phyloP scores from a whole-genome alignment of 2,329 filamentous ascomycete genomes.

The Cladophialophora exuberans region DNA sequence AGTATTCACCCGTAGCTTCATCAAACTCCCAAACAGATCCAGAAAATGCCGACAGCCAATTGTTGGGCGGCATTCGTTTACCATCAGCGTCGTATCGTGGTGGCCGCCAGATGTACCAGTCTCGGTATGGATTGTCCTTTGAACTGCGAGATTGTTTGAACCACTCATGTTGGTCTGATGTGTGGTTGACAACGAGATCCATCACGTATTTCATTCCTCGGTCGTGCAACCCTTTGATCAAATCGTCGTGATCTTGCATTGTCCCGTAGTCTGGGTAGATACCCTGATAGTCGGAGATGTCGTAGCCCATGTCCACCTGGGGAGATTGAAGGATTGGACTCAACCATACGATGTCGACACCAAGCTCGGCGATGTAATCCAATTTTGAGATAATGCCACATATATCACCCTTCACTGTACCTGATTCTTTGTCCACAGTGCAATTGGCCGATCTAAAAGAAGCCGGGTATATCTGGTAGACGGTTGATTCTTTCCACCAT shows the following conservation, averaged over 20 bases:
- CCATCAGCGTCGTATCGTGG: constrained; percentile 57
- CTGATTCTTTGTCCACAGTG: constrained; percentile 43
- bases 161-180: constrained; percentile 56
- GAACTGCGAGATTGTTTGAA: constrained; percentile 68
- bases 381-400: constrained; percentile 67
- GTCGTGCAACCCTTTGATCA: constrained; percentile 49
- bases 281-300: constrained; percentile 47
- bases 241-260: constrained; percentile 49
- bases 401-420: constrained; percentile 65
- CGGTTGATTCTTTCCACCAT: constrained; percentile 62
- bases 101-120: constrained; percentile 68
- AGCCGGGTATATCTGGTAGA: constrained; percentile 65
- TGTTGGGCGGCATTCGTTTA: constrained; percentile 70
- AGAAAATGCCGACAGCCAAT: constrained; percentile 60
- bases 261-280: constrained; percentile 54
- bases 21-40: constrained; percentile 61
- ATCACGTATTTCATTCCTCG: constrained; percentile 54
- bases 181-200: constrained; percentile 53
- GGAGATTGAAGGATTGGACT: constrained; percentile 57
- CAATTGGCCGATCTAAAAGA: constrained; percentile 54
- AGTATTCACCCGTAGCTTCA: constrained; percentile 71
- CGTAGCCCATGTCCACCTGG: constrained; percentile 57
- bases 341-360: constrained; percentile 63
- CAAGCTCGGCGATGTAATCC: constrained; percentile 65
- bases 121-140: constrained; percentile 64